A percentile compares a stretch with the other conserved stretches of the same genome.
Evolutionary conservation across 768 basidiomycete species (phyloP).

Genomic region (Amanita fuliginea): DNA sequence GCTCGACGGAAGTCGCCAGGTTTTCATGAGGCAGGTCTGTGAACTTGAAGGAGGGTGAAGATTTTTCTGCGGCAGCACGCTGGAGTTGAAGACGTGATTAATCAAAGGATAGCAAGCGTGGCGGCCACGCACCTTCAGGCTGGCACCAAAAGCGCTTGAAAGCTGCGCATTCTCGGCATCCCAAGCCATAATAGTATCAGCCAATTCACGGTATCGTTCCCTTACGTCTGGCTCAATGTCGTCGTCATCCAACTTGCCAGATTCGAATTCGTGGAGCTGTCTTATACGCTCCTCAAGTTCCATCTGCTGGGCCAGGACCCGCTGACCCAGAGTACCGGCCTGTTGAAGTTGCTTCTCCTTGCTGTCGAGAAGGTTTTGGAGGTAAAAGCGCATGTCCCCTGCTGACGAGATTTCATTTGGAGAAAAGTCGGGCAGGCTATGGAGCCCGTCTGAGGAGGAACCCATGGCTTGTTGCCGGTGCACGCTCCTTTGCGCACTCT

Average conservation of each 20-base stretch:
- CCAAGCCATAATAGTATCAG: conserved; percentile 67
- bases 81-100: conserved; percentile 12
- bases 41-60: conserved; percentile 30
- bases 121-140: conserved; percentile 39
- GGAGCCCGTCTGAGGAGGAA: conserved; percentile 26
- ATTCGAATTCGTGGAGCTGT: conserved; percentile 65
- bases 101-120: neutral
- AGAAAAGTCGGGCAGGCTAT: conserved; percentile 32
- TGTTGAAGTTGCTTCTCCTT: conserved; percentile 92
- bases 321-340: conserved; percentile 87
- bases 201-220: conserved; percentile 66
- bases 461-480: conserved; percentile 22
- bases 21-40: conserved; percentile 43
- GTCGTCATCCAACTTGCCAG: conserved; percentile 51
- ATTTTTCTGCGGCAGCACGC: conserved; percentile 33
- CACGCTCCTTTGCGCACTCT: conserved; percentile 4
- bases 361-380: conserved; percentile 66
- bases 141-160: conserved; percentile 54
- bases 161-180: conserved; percentile 71
- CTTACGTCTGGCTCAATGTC: conserved; percentile 58
- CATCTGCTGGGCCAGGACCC: conserved; percentile 86
- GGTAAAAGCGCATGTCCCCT: conserved; percentile 50
- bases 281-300: conserved; percentile 84
- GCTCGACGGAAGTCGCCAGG: conserved; percentile 16
- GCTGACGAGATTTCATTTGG: conserved; percentile 33